Evolutionary conservation across 495 filamentous ascomycete species (phyloP).

Genomic region (Penicillium macrosclerotiorum): DNA sequence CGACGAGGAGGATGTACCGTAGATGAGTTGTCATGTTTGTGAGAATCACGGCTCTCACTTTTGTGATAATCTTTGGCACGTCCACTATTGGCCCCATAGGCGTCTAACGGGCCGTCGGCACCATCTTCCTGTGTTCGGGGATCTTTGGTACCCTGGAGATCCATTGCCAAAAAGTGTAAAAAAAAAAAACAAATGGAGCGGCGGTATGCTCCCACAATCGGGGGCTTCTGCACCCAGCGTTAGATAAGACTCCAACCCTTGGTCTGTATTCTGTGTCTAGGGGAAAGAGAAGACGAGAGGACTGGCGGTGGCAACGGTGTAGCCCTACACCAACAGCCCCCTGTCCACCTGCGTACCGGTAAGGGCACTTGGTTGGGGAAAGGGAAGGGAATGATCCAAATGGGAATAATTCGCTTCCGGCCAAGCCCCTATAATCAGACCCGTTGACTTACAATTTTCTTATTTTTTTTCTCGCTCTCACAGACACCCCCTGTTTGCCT

Average conservation of each 20-base stretch:
- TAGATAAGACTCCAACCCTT: slow-evolving; percentile 7
- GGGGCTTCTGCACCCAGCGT: neutral
- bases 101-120: slow-evolving; percentile 39
- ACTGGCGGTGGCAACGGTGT: slow-evolving; percentile 8
- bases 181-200: neutral
- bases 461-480: slow-evolving; percentile 9
- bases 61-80: slow-evolving; percentile 43
- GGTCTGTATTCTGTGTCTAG: too few relatives aligned
- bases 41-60: slow-evolving; percentile 36
- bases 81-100: slow-evolving; percentile 30
- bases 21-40: slow-evolving; percentile 22
- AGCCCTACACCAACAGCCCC: slow-evolving; percentile 10
- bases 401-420: slow-evolving; percentile 4
- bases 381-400: neutral
- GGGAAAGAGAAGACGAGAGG: neutral
- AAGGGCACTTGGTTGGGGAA: slow-evolving; percentile 1
- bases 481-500: slow-evolving; percentile 28
- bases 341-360: neutral
- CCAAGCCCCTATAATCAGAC: neutral
- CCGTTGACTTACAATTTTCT: slow-evolving; percentile 7
- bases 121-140: slow-evolving; percentile 43
- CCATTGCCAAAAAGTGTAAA: slow-evolving; percentile 31
- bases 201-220: too few relatives aligned
- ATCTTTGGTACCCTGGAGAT: slow-evolving; percentile 49
- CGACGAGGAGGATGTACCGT: slow-evolving; percentile 21